These are phyloP conservation scores for Macadamia integrifolia DNA, from an alignment of 164 flowering plant genomes.

Conservation along the genomic window DNA sequence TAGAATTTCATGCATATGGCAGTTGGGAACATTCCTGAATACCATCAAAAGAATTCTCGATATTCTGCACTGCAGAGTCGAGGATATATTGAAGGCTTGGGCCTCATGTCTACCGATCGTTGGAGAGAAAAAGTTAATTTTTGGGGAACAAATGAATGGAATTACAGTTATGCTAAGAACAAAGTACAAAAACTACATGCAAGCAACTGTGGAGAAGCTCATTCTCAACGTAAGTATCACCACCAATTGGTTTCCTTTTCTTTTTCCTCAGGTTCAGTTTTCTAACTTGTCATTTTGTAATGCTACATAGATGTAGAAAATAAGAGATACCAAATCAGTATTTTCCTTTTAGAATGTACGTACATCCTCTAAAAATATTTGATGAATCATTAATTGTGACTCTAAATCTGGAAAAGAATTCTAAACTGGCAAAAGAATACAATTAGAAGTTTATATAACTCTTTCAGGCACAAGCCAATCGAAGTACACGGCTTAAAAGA, in stretches of 20 bases:
- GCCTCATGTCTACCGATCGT: constrained; percentile 60
- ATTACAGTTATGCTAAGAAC: constrained; percentile 79
- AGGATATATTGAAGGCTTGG: constrained; percentile 76
- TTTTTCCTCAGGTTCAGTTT: background rate
- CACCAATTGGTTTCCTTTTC: background rate
- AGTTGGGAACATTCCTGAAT: constrained; percentile 81
- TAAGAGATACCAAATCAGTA: background rate
- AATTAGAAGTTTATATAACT: background rate
- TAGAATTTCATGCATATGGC: constrained; percentile 14
- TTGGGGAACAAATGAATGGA: constrained; percentile 88
- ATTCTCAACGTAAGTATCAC: constrained; percentile 55
- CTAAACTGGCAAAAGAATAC: background rate
- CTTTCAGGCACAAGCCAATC: constrained; percentile 50
- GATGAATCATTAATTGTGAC: background rate
- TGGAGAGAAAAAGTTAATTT: constrained; percentile 53
- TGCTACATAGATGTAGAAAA: background rate
- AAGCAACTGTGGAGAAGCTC: constrained; percentile 80
- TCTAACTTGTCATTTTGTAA: background rate
- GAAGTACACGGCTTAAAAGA: constrained; percentile 61
- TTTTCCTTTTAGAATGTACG: background rate
- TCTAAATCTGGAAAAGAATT: background rate
- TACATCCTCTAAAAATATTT: background rate
- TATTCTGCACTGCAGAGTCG: constrained; percentile 68
- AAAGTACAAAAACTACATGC: constrained; percentile 83
- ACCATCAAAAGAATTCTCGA: constrained; percentile 89